Base-by-base conservation (phyloP, 257 asterid species). In the Osmanthus fragrans region DNA sequence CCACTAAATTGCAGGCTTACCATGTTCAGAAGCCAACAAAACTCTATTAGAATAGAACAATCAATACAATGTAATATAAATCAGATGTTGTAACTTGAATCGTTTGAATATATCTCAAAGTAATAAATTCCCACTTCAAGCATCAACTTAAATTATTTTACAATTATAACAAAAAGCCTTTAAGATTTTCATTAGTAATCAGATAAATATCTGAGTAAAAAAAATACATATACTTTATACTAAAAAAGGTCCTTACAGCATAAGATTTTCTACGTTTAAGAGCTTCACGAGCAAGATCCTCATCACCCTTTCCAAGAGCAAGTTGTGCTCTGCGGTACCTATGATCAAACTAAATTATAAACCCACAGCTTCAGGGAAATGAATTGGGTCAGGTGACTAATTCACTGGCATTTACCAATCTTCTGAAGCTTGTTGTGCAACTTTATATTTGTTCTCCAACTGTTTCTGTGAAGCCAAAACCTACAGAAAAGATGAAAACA, bases 261-360 rank as follows among this genome's bases (percentile, higher is more conserved):
- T 89, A 96, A 79, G 97, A 81, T 88, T 96, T 96, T 80, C 97
- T 87, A 75, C 99, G 92, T 83, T 93, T 91, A 29, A 96, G 97
- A 74, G 99, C 99, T 86, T 96, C 98, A 88, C 98, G 99, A 76
- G 99, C 98, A 89, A 96, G 99, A 74, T 96, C 97, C 67, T 96
- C 99, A 19, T 89, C 98, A 69, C 99, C 98, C 88, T 96, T 96
- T 72, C 85, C 94, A 70, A 96, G 92, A 80, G 99, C 99, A 76
- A 96, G 93, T 73, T 93, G 97, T 10, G 99, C 99, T 89, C 93
- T 90, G 21, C 88, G 92, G 70, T 93, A 93, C 99, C 99, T 96
- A 83, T 76, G 81, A 82, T 80, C 73, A 77, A 79, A 82, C 78
- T 66, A 74, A 74, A 70, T 12, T 69, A 66, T 78, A 64, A 81